Conservation (phyloP, 169 alveolate species). For the Miamiensis avidus region DNA sequence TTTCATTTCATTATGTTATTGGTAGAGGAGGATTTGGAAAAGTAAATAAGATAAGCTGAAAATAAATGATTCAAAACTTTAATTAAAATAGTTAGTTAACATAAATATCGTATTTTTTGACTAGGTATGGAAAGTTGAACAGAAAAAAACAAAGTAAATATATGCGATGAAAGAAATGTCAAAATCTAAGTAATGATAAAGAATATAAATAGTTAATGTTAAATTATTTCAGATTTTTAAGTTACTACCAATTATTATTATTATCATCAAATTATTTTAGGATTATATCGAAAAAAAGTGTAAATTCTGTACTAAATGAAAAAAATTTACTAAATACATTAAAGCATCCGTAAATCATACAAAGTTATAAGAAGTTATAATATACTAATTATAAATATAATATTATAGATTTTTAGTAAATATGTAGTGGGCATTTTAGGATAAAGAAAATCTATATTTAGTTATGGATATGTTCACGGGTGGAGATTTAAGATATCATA, state of each 20-base stretch:
- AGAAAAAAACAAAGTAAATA: conserved; percentile 42
- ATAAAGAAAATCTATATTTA: conserved; percentile 80
- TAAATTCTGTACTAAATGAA: conserved; percentile 78
- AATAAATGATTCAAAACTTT: too few species aligned
- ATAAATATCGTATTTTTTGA: conserved; percentile 22
- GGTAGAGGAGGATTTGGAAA: conserved; percentile 82
- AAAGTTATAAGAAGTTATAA: not conserved
- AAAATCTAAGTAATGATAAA: conserved; percentile 53
- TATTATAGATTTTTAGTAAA: conserved; percentile 76
- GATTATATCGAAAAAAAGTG: conserved; percentile 70
- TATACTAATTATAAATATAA: not conserved
- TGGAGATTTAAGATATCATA: conserved; percentile 84
- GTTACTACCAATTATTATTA: too few species aligned
- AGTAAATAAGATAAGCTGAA: conserved; percentile 32
- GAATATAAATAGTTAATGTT: too few species aligned
- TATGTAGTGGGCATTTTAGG: conserved; percentile 85
- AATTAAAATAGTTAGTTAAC: too few species aligned
- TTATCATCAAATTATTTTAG: too few species aligned
- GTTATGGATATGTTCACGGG: conserved; percentile 83
- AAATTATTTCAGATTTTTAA: too few species aligned
- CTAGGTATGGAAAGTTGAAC: conserved; percentile 56
- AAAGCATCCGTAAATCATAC: conserved; percentile 64
- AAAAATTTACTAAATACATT: conserved; percentile 63
- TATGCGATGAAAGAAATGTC: conserved; percentile 74
- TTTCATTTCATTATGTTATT: conserved; percentile 58